Evolutionary conservation across 192 early-diverging fungal genomes (phyloP), one percentile per base, ranked within the genome.

Genomic region (Entrophospora sp.): DNA sequence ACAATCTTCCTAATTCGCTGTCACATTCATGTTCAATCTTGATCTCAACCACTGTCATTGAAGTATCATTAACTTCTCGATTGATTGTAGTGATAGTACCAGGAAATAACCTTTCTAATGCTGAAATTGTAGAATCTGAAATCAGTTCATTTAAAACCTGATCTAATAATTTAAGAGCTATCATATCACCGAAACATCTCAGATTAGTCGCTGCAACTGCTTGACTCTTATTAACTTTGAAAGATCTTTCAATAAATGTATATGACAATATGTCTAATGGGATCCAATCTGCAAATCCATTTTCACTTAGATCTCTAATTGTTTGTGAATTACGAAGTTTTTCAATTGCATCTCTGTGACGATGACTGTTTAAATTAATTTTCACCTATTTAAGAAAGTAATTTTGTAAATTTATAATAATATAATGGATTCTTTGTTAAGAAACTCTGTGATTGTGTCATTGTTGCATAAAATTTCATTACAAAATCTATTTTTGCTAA

Each of bases 231-330:
- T 52, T 16, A 32, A 6, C 25, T 28, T 31, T 16, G 14, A 27
- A 61, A 16, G 18, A 27, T 14, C 18, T n/a, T 18, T 43, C 22
- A 10, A 61, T 38, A 38, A 27, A n/a, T n/a, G 10, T 24, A 28
- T 61, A 61, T 16, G 59, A 43, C 24, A 12, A 27, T 27, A 6
- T 43, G 28, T 61, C 59, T 5, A 61, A 38, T 28, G 59, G 59
- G 18, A 61, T 40, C 59, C 59, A 61, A 61, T 61, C 59, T 16
- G 25, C 25, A 24, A 61, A 61, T 13, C 59, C 59, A 43, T 61
- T 44, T 44, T 44, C 20, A 9, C 38, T 61, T 28, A 61, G n/a
- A n/a, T 40, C 38, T 14, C 3, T 28, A 8, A 61, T 61, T 18
- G 27, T 0, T 43, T 43, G 13, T 30, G 59, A 61, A n/a, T n/a